Conservation (phyloP, 2,329 filamentous ascomycete species). For the Talaromyces albobiverticillius region DNA sequence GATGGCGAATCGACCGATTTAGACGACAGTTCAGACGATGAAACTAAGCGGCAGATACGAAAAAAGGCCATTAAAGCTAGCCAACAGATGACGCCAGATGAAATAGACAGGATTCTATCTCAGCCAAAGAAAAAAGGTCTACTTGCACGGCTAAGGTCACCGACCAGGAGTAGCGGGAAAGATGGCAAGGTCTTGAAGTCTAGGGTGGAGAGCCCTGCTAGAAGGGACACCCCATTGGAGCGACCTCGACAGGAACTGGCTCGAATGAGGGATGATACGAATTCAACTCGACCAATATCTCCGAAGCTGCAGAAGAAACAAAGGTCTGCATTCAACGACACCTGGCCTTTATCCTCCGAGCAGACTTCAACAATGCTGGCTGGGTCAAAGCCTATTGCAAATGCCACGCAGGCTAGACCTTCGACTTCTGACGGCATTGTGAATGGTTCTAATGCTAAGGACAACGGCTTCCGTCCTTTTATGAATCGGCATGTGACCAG, state of each 20-base stretch:
- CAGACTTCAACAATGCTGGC: not conserved
- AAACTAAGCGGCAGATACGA: conserved; percentile 25
- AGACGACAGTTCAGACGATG: conserved; percentile 59
- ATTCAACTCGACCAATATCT: conserved; percentile 16
- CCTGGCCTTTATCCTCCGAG: conserved; percentile 1
- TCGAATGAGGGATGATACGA: conserved; percentile 23
- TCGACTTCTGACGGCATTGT: conserved; percentile 18
- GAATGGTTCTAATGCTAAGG: conserved; percentile 3
- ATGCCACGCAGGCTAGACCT: not conserved
- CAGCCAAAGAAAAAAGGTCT: conserved; percentile 27
- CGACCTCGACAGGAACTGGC: conserved; percentile 52
- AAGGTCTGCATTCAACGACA: not conserved
- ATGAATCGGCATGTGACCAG: conserved; percentile 9
- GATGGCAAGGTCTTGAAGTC: conserved; percentile 52
- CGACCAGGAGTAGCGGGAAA: conserved; percentile 25
- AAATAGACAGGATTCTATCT: conserved; percentile 34
- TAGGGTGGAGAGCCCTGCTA: conserved; percentile 57
- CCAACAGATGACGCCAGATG: conserved; percentile 52
- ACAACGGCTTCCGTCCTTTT: conserved; percentile 1
- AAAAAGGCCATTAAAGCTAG: conserved; percentile 16
- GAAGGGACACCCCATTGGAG: conserved; percentile 62
- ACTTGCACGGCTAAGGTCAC: conserved; percentile 27
- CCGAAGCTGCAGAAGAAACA: conserved; percentile 28
- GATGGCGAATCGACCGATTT: conserved; percentile 63
- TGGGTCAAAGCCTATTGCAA: not conserved